phyloP scores from a whole-genome alignment of 805 yeast species.

The Wickerhamomyces sydowiorum region DNA sequence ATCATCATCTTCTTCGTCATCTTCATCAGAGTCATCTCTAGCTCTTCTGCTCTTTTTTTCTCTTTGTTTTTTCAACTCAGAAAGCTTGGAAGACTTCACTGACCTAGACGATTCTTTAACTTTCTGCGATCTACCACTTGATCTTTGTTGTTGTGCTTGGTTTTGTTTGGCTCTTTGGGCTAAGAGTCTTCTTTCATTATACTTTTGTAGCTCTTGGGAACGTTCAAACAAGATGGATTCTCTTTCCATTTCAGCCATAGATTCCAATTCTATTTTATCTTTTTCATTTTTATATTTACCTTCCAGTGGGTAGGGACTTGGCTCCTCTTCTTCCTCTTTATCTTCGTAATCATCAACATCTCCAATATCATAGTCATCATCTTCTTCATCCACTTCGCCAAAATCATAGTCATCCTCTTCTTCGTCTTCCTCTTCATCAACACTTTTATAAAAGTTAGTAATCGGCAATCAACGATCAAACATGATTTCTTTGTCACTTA shows the following conservation, averaged over 20 bases:
- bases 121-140: slow-evolving; percentile 29
- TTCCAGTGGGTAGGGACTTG: slow-evolving; percentile 87
- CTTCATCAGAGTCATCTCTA: slow-evolving; percentile 37
- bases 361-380: slow-evolving; percentile 35
- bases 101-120: slow-evolving; percentile 23
- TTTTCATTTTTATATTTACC: slow-evolving; percentile 82
- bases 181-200: slow-evolving; percentile 75
- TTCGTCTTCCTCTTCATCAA: slow-evolving; percentile 27
- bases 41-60: slow-evolving; percentile 48
- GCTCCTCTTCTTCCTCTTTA: slow-evolving; percentile 33
- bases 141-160: slow-evolving; percentile 32
- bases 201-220: slow-evolving; percentile 85
- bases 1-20: slow-evolving; percentile 37
- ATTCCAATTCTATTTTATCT: slow-evolving; percentile 59
- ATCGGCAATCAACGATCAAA: background rate
- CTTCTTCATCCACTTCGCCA: slow-evolving; percentile 33
- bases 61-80: slow-evolving; percentile 72
- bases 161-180: slow-evolving; percentile 73
- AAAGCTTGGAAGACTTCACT: slow-evolving; percentile 46
- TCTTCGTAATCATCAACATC: slow-evolving; percentile 31
- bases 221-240: slow-evolving; percentile 90
- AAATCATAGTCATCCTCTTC: slow-evolving; percentile 26
- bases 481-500: background rate
- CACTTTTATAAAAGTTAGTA: slow-evolving; percentile 8
- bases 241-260: slow-evolving; percentile 87